phyloP scores from a whole-genome alignment of 1,284 basidiomycete genomes.

The Marasmius tenuissimus region DNA sequence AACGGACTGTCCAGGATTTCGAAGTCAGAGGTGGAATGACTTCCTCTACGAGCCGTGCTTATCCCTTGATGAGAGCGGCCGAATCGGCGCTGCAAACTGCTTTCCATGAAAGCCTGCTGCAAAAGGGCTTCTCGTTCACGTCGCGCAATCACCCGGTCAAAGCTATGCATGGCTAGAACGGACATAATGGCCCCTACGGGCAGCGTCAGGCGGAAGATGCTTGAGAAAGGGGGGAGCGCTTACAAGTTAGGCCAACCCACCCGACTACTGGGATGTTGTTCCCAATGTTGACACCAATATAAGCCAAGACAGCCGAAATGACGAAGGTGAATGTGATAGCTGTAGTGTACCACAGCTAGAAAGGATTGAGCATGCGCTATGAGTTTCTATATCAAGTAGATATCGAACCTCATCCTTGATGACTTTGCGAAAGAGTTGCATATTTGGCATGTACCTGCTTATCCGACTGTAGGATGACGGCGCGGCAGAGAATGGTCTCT shows the following conservation, averaged over 20 bases:
- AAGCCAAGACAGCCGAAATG: constrained; percentile 47
- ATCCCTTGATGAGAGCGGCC: too few species aligned
- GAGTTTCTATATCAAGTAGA: neutral
- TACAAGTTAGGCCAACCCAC: constrained; percentile 61
- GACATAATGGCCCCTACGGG: constrained; percentile 57
- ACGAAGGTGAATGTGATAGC: constrained; percentile 52
- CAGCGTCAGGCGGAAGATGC: constrained; percentile 5
- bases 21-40: neutral
- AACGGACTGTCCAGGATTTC: neutral
- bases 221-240: constrained; percentile 22
- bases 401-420: constrained; percentile 61
- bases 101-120: constrained; percentile 39
- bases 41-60: too few species aligned
- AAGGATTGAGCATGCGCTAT: constrained; percentile 12
- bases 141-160: constrained; percentile 59
- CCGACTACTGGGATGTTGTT: constrained; percentile 43
- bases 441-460: constrained; percentile 49
- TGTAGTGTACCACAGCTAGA: constrained; percentile 56
- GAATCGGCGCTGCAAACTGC: neutral
- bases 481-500: constrained; percentile 26
- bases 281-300: constrained; percentile 49
- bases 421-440: constrained; percentile 53
- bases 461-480: constrained; percentile 45
- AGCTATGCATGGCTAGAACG: constrained; percentile 58
- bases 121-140: constrained; percentile 61